Base-by-base conservation (phyloP, 2,329 filamentous ascomycete species). In the Sclerotiophoma versabilis region DNA sequence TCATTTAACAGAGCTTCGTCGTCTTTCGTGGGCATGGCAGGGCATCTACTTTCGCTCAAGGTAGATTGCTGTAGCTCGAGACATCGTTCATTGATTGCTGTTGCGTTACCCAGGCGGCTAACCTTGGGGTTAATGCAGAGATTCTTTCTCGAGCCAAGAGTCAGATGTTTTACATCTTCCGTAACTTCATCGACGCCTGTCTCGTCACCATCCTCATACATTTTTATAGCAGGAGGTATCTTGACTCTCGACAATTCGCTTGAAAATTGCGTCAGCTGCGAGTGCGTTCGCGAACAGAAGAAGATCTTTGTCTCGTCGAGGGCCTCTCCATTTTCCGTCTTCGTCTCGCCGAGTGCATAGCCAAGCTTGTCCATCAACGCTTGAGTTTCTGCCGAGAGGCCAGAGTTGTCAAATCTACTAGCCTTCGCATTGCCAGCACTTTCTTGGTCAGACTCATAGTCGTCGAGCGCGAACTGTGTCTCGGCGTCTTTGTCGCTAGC, bases 41-140 rank as follows among this genome's bases (percentile, higher is more conserved):
- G 77, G 70, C 95, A 99, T 68, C 84, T 87, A 11, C 87, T 83
- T 49, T 84, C 80, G 1, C 85, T 77, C 5, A 77, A 81, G 1
- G 77, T 79, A 0, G 90, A 79, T 71, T 96, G 89, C 70, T 99
- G 95, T 20, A 99, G 79, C 67, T 99, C 95, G 6, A 93, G 80
- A 68, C 95, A 99, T 11, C 88, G 84, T 71, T 99, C 95, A 68
- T 98, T 99, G 76, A 99, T 96, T 5, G 92, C 91, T 0, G 90
- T 87, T 1, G 89, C 80, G 34, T 77, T 83, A 7, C 84, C 83
- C 2, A 98, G 84, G 11, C 84, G 85, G 20, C 84, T 82, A 1
- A 99, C 93, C 25, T 87, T 84, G 0, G 89, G 84, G 63, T 99
- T 97, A 75, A 99, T 96, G 75, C 95, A 99, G 2, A 88, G 81